A percentile compares a stretch with the other conserved stretches of the same genome.
phyloP scores from a whole-genome alignment of 1,139 yeast species.

The Meyerozyma elateridarum region DNA sequence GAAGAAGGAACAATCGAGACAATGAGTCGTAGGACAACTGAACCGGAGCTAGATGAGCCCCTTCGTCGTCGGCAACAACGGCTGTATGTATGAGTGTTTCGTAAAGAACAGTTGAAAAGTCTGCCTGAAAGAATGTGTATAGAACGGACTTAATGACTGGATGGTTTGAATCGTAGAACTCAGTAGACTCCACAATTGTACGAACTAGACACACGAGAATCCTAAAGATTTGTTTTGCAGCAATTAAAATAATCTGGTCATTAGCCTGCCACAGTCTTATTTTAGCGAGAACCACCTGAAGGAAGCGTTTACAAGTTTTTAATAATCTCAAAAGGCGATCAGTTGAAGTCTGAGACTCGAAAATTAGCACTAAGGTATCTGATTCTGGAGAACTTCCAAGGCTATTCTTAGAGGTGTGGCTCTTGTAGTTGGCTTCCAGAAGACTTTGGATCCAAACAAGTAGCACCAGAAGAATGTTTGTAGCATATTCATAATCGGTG shows the following conservation, averaged over 20 bases:
- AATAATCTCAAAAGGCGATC: too few species aligned
- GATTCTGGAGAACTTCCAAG: constrained; percentile 2
- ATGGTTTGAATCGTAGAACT: too few species aligned
- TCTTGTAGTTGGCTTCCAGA: neutral
- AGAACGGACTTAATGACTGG: constrained; percentile 10
- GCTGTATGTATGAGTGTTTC: constrained; percentile 22
- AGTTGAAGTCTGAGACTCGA: too few species aligned
- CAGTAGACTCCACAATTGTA: too few species aligned
- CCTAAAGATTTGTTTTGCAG: too few species aligned
- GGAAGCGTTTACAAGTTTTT: too few species aligned
- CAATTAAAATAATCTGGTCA: too few species aligned
- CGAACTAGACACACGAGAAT: too few species aligned
- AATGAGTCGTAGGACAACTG: constrained; percentile 27
- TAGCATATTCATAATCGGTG: constrained; percentile 1
- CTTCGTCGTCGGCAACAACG: constrained; percentile 5
- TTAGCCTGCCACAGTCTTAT: too few species aligned
- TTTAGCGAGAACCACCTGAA: too few species aligned
- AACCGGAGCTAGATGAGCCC: constrained; percentile 10
- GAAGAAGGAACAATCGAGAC: constrained; percentile 21
- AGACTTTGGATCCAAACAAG: constrained; percentile 1
- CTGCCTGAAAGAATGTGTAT: constrained; percentile 19
- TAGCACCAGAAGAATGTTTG: constrained; percentile 1
- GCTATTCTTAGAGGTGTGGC: constrained; percentile 1
- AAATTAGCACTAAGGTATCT: constrained; percentile 1
- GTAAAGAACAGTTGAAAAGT: constrained; percentile 21